These are phyloP conservation scores for Ophiostoma populinum DNA, from an alignment of 2,329 filamentous ascomycete genomes.

Conservation along the genomic window DNA sequence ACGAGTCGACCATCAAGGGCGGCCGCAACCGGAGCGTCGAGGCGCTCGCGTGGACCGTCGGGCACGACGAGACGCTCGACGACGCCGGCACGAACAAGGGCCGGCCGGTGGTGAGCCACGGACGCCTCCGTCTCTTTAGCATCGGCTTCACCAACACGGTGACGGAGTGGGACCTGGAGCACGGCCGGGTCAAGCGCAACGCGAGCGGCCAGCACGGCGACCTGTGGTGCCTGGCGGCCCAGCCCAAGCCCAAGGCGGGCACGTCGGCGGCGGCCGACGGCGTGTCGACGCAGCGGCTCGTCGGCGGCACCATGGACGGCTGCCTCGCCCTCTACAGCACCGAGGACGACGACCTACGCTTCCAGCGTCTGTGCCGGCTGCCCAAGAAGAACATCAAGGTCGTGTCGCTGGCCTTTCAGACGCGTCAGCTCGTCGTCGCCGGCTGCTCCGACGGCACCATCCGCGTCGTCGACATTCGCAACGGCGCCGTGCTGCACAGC, in stretches of 20 bases:
- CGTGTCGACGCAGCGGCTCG: slow-evolving; percentile 38
- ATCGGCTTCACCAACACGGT: slow-evolving; percentile 86
- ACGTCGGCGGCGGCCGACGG: slow-evolving; percentile 10
- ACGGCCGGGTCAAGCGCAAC: slow-evolving; percentile 59
- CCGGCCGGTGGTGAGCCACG: slow-evolving; percentile 37
- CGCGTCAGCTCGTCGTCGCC: slow-evolving; percentile 63
- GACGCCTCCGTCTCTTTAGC: slow-evolving; percentile 77
- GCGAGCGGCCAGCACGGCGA: slow-evolving; percentile 87
- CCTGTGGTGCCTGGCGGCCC: slow-evolving; percentile 88
- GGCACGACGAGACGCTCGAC: slow-evolving; percentile 53
- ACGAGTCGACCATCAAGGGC: slow-evolving; percentile 72
- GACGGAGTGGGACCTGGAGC: slow-evolving; percentile 86
- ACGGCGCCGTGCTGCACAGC: slow-evolving; percentile 55
- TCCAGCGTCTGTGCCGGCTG: slow-evolving; percentile 47
- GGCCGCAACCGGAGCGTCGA: slow-evolving; percentile 78
- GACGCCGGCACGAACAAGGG: slow-evolving; percentile 33
- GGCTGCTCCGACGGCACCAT: slow-evolving; percentile 97
- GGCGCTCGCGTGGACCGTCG: slow-evolving; percentile 79
- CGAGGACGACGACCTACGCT: slow-evolving; percentile 65
- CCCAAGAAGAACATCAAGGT: slow-evolving; percentile 75
- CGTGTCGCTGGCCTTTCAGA: slow-evolving; percentile 81
- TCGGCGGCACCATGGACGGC: slow-evolving; percentile 79
- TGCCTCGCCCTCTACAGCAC: slow-evolving; percentile 77
- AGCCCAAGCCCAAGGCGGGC: slow-evolving; percentile 38
- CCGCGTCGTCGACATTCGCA: slow-evolving; percentile 72